phyloP scores from a whole-genome alignment of 192 early-diverging fungal genomes.

The Backusella luteola region DNA sequence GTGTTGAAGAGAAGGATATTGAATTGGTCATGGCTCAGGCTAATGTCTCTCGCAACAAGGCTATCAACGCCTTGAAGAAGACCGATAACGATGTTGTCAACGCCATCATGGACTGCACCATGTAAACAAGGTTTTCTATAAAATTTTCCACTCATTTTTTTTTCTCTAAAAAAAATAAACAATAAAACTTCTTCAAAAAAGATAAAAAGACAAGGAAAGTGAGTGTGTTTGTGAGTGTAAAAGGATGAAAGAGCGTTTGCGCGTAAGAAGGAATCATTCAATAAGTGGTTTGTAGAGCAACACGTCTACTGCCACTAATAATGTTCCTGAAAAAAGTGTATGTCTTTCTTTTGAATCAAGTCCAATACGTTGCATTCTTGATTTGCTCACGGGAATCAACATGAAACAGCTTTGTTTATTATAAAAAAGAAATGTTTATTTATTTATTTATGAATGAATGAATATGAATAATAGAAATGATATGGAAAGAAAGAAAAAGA shows the following conservation, averaged over 20 bases:
- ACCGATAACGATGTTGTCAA: constrained; percentile 91
- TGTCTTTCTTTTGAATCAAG: not conserved
- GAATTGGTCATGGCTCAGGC: constrained; percentile 94
- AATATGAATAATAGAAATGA: not conserved
- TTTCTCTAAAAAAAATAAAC: not conserved
- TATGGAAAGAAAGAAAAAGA: not conserved
- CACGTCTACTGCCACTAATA: not conserved
- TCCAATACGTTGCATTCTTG: not conserved
- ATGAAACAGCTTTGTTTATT: not conserved
- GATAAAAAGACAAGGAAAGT: not conserved
- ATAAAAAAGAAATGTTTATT: not conserved
- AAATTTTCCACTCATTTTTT: not conserved
- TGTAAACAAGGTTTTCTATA: not conserved
- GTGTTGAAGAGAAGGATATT: constrained; percentile 90
- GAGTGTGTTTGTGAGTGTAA: too few species aligned
- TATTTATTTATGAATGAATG: not conserved
- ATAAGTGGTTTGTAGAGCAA: not conserved
- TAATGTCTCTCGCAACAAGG: constrained; percentile 80
- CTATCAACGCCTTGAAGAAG: constrained; percentile 87
- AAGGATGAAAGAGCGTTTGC: not conserved
- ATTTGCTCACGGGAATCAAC: not conserved
- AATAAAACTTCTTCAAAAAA: not conserved
- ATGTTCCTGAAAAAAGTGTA: not conserved
- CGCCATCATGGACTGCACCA: constrained; percentile 81
- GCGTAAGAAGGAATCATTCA: not conserved